These are phyloP conservation scores for Taiozyma sp. DNA, from an alignment of 1,139 yeast species.

Conservation along the genomic window DNA sequence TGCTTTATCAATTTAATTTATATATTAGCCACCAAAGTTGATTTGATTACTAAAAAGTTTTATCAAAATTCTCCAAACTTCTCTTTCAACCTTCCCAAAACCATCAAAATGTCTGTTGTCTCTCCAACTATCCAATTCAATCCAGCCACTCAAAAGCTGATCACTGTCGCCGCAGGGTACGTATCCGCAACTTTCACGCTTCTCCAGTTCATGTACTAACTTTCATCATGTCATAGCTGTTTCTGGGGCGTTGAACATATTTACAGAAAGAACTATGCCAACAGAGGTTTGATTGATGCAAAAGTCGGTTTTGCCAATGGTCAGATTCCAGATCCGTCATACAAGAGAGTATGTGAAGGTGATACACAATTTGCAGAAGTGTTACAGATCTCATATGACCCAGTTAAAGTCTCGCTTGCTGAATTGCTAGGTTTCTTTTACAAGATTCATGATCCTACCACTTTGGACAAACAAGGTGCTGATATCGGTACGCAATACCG, in stretches of 20 bases:
- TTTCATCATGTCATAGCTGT: slow-evolving; percentile 40
- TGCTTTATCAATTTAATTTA: not conserved
- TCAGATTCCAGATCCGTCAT: slow-evolving; percentile 47
- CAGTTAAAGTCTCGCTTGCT: slow-evolving; percentile 48
- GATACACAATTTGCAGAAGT: slow-evolving; percentile 72
- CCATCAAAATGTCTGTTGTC: slow-evolving; percentile 9
- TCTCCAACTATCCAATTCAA: slow-evolving; percentile 32
- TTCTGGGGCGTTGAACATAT: slow-evolving; percentile 96
- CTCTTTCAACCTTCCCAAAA: not conserved
- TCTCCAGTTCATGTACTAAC: slow-evolving; percentile 1
- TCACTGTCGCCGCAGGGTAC: slow-evolving; percentile 62
- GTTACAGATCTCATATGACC: slow-evolving; percentile 79
- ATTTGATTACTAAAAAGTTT: not conserved
- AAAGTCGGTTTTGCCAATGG: slow-evolving; percentile 95
- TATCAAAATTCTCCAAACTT: not conserved
- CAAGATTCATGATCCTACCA: slow-evolving; percentile 83
- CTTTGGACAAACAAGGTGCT: slow-evolving; percentile 62
- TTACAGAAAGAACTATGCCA: slow-evolving; percentile 58
- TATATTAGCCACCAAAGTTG: not conserved
- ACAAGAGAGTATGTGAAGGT: slow-evolving; percentile 73
- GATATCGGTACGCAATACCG: slow-evolving; percentile 80
- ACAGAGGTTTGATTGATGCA: slow-evolving; percentile 65
- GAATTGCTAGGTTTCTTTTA: slow-evolving; percentile 75
- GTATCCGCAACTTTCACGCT: slow-evolving; percentile 1
- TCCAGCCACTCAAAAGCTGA: slow-evolving; percentile 39